Base-by-base conservation (phyloP, 192 early-diverging fungal genomes). In the Thoreauomyces humboldtii region DNA sequence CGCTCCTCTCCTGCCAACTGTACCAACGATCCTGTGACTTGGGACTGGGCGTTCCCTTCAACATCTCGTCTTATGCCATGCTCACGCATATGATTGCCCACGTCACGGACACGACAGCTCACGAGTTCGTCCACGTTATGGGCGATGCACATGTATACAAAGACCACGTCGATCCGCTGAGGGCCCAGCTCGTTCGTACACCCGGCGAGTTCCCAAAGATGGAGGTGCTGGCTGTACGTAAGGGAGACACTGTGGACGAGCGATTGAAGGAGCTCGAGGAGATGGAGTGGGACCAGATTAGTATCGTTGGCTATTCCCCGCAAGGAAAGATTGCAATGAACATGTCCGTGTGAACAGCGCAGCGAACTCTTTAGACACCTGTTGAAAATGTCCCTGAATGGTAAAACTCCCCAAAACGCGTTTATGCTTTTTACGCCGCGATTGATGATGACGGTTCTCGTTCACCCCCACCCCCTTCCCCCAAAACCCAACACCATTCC, bases 31-130 rank as follows among this genome's bases (percentile, higher is more conserved):
- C 92, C 0, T 91, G 90, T 71, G 96, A 99, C 65, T 82, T 99
- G 76, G 96, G 96, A 5, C 79, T 99, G 24, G 96, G 96, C 19
- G 93, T 99, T 0, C 96, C 96, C 0, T 99, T 99, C 73, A 99
- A 99, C 69, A 97, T 99, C 75, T 92, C 96, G 4, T 93, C 91
- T 24, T 99, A 99, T 67, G 90, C 95, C 0, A 65, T 99, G 9
- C 78, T 99, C 12, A 96, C 93, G 11, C 77, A 88, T 45, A 81
- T 99, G 75, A 83, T 99, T 58, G 94, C 95, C 0, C 85, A 94
- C 58, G 87, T 95, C 4, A 92, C 90, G 1, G 91, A 89, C 4
- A 69, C 91, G 31, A 74, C 83, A 36, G 89, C 92, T 5, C 92
- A 91, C 2, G 83, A 86, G 65, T 91, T 99, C 68, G 85, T 95